phyloP scores from a whole-genome alignment of 768 basidiomycete genomes.

The Panaeolus papilionaceus region DNA sequence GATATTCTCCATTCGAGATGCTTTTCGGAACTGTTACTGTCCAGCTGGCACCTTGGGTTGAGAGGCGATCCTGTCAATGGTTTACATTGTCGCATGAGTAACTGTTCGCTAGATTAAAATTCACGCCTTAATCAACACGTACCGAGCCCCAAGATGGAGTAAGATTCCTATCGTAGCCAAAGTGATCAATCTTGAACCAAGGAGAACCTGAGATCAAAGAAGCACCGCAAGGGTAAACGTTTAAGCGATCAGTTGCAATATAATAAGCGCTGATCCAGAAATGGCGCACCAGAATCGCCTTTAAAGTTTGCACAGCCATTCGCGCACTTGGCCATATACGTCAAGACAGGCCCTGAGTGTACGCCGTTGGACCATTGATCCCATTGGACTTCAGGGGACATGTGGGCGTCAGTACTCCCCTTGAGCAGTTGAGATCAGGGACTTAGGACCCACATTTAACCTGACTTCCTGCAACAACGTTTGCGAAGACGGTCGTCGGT shows the following conservation, averaged over 20 bases:
- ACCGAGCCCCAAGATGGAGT: conserved; percentile 27
- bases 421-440: no score
- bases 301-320: neutral
- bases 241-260: neutral
- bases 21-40: conserved; percentile 39
- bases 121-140: neutral
- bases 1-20: conserved; percentile 42
- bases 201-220: conserved; percentile 9
- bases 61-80: conserved; percentile 19
- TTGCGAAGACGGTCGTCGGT: neutral
- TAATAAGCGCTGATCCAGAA: neutral
- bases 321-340: neutral
- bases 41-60: conserved; percentile 37
- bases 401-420: no score
- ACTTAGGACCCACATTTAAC: neutral
- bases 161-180: conserved; percentile 19
- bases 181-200: conserved; percentile 25
- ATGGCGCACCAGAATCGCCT: neutral
- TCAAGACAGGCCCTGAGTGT: neutral
- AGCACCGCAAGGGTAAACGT: neutral
- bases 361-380: neutral
- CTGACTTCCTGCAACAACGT: neutral
- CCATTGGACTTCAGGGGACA: neutral
- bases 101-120: neutral
- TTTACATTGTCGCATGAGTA: neutral